A percentile compares a stretch with the other conserved stretches of the same genome.
Conservation (phyloP, 495 filamentous ascomycete species). For the Neurospora sublineolata region DNA sequence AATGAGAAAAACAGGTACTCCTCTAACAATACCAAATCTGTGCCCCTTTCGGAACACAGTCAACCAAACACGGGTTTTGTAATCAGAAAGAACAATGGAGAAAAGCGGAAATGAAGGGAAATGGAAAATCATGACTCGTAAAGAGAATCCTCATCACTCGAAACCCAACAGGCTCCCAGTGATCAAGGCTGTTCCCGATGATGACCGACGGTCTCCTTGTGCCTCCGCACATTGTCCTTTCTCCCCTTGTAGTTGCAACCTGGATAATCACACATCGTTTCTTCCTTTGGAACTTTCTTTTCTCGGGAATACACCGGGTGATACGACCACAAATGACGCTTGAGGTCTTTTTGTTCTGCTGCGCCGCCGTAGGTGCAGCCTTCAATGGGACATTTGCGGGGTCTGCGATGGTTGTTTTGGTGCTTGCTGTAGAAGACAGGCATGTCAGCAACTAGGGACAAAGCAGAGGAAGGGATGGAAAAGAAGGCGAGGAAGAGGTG, state of each 20-base stretch:
- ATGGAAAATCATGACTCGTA: not conserved
- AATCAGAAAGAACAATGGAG: not conserved
- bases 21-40: not conserved
- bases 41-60: not conserved
- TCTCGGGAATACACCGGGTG: not conserved
- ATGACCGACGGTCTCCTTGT: not conserved
- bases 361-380: not conserved
- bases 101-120: not conserved
- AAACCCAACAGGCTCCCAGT: not conserved
- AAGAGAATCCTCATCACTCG: not conserved
- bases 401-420: conserved; percentile 7
- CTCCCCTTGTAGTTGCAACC: conserved; percentile 6
- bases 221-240: conserved; percentile 11
- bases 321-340: conserved; percentile 13
- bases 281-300: not conserved
- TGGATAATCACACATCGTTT: not conserved
- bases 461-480: not conserved
- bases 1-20: not conserved
- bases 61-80: not conserved
- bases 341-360: conserved; percentile 7
- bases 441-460: not conserved
- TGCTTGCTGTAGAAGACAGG: conserved; percentile 5
- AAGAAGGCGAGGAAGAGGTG: not conserved
- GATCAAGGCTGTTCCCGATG: not conserved
- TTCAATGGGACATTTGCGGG: not conserved